A percentile compares a stretch with the other conserved stretches of the same genome.
Conservation (phyloP, 441 rosid genomes). For the Syzygium malaccense region DNA sequence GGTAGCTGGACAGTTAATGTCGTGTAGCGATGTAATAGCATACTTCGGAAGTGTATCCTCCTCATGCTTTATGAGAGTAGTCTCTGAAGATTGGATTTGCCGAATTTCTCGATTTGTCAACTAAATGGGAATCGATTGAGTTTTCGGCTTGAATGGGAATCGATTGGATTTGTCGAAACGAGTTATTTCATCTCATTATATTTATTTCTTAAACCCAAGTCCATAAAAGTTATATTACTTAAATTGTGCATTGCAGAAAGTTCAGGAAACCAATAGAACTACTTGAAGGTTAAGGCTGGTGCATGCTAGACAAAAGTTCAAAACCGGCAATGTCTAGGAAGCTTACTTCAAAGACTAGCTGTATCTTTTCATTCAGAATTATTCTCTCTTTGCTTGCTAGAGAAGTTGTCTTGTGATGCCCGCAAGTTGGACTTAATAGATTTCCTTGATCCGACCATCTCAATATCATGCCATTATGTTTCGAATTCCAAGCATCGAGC, state of each 20-base stretch:
- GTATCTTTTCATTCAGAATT: neutral
- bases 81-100: neutral
- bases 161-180: neutral
- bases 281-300: neutral
- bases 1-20: neutral
- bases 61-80: neutral
- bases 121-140: fast-evolving
- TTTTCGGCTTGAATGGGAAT: neutral
- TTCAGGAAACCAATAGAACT: neutral
- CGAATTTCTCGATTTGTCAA: neutral
- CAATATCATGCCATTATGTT: neutral
- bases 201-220: neutral
- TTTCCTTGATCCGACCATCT: neutral
- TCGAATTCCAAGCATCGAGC: neutral
- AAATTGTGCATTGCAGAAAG: neutral
- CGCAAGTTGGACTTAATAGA: neutral
- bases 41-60: neutral
- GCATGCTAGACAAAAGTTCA: neutral
- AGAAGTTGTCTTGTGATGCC: neutral
- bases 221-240: neutral
- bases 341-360: neutral
- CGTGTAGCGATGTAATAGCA: too few relatives aligned
- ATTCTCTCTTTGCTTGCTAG: neutral
- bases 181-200: neutral
- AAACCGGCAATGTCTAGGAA: neutral